phyloP scores from a whole-genome alignment of 2,329 filamentous ascomycete species.

The Thielaviopsis euricoi region DNA sequence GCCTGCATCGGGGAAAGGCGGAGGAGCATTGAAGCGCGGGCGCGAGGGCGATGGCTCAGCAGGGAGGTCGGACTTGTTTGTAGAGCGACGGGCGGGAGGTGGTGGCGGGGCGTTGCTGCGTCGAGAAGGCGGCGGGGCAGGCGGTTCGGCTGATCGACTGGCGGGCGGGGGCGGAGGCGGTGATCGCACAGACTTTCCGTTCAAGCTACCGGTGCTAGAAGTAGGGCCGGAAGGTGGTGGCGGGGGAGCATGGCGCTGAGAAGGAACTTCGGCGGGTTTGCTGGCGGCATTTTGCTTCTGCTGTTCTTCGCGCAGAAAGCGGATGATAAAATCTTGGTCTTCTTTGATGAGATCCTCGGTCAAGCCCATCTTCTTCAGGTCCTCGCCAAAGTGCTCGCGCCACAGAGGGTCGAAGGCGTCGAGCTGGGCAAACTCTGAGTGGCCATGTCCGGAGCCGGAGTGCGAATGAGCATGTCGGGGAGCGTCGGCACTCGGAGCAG shows the following conservation, averaged over 20 bases:
- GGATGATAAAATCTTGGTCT: slow-evolving; percentile 52
- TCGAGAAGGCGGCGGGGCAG: slow-evolving; percentile 15
- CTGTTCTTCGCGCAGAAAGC: slow-evolving; percentile 44
- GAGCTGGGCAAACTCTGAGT: slow-evolving; percentile 43
- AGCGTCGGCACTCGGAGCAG: slow-evolving; percentile 40
- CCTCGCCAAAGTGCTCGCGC: slow-evolving; percentile 49
- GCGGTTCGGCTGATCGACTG: slow-evolving; percentile 16
- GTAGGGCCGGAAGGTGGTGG: slow-evolving; percentile 13
- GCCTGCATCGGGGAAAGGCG: slow-evolving; percentile 76
- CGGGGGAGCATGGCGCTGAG: slow-evolving; percentile 11
- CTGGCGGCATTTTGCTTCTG: slow-evolving; percentile 21
- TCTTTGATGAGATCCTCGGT: slow-evolving; percentile 51
- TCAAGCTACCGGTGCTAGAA: slow-evolving; percentile 11
- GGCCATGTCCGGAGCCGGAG: slow-evolving; percentile 19
- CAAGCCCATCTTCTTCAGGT: slow-evolving; percentile 43
- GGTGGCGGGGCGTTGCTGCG: slow-evolving; percentile 35
- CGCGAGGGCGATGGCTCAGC: slow-evolving; percentile 35
- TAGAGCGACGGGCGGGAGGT: slow-evolving; percentile 41
- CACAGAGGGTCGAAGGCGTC: slow-evolving; percentile 49
- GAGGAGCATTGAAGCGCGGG: slow-evolving; percentile 66
- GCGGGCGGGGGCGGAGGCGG: slow-evolving; percentile 20
- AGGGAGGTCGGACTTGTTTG: slow-evolving; percentile 32
- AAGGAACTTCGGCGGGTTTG: slow-evolving; percentile 10
- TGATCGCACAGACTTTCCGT: slow-evolving; percentile 14
- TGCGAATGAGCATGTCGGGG: slow-evolving; percentile 27